Conservation (phyloP, 306 rosid genomes). For the Cyclanthera cordifolia region DNA sequence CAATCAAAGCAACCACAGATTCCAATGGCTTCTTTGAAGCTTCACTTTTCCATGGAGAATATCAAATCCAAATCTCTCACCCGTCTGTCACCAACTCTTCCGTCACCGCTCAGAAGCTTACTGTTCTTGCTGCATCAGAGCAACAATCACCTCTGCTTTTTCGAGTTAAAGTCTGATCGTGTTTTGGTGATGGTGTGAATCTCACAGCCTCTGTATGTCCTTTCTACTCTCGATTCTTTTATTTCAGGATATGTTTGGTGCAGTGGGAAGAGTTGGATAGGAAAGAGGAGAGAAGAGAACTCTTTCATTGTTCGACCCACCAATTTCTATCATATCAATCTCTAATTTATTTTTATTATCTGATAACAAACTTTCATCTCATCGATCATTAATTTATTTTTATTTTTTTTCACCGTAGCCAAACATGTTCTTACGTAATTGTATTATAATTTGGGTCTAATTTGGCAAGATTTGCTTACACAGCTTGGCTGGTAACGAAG, state of each 20-base stretch:
- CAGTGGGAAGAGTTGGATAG: too few species aligned
- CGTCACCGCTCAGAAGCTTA: conserved; percentile 8
- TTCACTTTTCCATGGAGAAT: conserved; percentile 36
- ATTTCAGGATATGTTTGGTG: too few species aligned
- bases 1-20: conserved; percentile 18
- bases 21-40: conserved; percentile 26
- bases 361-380: too few species aligned
- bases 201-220: neutral
- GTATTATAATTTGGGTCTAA: neutral
- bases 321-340: too few species aligned
- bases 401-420: too few species aligned
- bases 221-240: neutral
- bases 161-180: neutral
- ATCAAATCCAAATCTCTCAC: conserved; percentile 20
- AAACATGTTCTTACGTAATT: too few species aligned
- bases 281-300: too few species aligned
- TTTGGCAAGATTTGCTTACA: neutral
- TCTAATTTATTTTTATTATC: too few species aligned
- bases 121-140: neutral
- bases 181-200: neutral
- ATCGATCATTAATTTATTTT: too few species aligned
- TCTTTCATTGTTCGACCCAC: too few species aligned
- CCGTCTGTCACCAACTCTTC: conserved; percentile 14
- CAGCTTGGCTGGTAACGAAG: neutral
- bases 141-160: neutral